These are phyloP conservation scores for Cystoderma amianthinum DNA, from an alignment of 768 basidiomycete genomes.

Conservation along the genomic window DNA sequence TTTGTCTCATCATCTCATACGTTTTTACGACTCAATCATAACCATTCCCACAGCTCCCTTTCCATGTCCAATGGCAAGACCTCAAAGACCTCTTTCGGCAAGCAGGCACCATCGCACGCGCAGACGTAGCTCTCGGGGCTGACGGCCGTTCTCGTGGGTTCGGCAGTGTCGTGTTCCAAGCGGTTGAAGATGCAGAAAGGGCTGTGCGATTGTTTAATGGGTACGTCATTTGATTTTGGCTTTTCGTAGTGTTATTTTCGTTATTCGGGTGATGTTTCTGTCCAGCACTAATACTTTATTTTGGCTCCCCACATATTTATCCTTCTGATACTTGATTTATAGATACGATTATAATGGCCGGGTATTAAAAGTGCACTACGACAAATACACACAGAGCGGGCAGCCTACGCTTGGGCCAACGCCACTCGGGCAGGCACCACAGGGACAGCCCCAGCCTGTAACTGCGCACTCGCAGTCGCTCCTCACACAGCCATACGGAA, in stretches of 20 bases:
- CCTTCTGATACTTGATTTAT: conserved; percentile 5
- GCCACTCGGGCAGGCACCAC: too few relatives aligned
- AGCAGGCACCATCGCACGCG: conserved; percentile 84
- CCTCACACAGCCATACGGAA: too few relatives aligned
- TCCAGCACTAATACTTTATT: background rate
- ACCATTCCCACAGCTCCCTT: conserved; percentile 56
- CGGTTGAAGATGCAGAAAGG: conserved; percentile 75
- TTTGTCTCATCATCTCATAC: conserved; percentile 21
- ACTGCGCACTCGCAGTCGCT: too few relatives aligned
- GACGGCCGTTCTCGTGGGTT: conserved; percentile 91
- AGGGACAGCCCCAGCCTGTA: too few relatives aligned
- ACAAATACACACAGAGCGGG: conserved; percentile 72
- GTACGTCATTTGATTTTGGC: conserved; percentile 34
- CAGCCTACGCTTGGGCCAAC: too few relatives aligned
- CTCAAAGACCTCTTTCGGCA: conserved; percentile 93
- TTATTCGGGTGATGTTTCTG: conserved; percentile 2
- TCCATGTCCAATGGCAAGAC: conserved; percentile 97
- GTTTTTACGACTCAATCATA: conserved; percentile 3
- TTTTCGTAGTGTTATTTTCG: conserved; percentile 4
- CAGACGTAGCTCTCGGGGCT: conserved; percentile 82
- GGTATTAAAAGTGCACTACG: conserved; percentile 83
- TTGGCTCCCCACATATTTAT: too few relatives aligned
- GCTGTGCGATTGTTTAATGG: conserved; percentile 89
- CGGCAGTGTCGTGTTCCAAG: conserved; percentile 85
- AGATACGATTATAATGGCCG: conserved; percentile 90